These are phyloP conservation scores for Carallia brachiata DNA, from an alignment of 345 rosid species.

Conservation along the genomic window DNA sequence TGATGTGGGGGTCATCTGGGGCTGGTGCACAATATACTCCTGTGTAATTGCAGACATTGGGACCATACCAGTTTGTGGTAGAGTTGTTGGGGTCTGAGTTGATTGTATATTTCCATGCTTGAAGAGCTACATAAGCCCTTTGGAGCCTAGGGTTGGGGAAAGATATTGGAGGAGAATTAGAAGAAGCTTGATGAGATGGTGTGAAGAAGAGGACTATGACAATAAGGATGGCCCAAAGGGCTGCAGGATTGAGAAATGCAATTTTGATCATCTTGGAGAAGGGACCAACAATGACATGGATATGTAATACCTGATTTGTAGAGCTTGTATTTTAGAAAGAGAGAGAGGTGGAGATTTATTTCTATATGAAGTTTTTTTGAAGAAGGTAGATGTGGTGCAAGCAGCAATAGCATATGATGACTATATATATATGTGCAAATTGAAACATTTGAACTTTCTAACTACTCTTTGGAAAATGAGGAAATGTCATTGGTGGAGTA, in stretches of 20 bases:
- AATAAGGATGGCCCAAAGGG: conserved; percentile 24
- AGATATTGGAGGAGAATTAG: conserved; percentile 23
- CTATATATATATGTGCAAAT: neutral
- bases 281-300: neutral
- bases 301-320: neutral
- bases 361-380: conserved; percentile 6
- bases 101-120: conserved; percentile 70
- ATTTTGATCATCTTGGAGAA: conserved; percentile 21
- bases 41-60: conserved; percentile 79
- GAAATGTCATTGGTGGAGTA: conserved; percentile 25
- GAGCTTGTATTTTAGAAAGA: neutral
- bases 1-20: conserved; percentile 43
- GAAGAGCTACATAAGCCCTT: conserved; percentile 65
- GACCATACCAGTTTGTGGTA: conserved; percentile 73
- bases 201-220: conserved; percentile 20
- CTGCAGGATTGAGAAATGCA: neutral
- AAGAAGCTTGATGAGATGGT: conserved; percentile 28
- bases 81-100: conserved; percentile 64
- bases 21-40: conserved; percentile 82
- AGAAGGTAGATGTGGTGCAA: conserved; percentile 17
- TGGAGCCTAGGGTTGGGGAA: conserved; percentile 60
- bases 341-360: conserved; percentile 3
- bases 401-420: conserved; percentile 2
- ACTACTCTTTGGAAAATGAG: neutral
- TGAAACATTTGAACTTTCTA: conserved; percentile 9